Conservation (phyloP, 306 rosid species). For the Vachellia pachyceras region DNA sequence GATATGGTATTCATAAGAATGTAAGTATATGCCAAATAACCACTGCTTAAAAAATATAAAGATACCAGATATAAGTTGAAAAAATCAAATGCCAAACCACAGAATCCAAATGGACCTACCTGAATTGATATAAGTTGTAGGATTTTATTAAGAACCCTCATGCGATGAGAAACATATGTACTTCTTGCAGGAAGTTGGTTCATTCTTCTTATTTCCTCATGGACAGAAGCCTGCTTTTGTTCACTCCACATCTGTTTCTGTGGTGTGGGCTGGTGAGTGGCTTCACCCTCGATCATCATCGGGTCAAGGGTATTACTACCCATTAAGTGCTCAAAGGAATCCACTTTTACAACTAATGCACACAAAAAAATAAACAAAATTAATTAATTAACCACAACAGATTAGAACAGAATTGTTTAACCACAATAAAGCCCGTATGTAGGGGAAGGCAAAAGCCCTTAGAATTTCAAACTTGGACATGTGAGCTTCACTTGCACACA, state of each 20-base stretch:
- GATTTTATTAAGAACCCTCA: constrained; percentile 80
- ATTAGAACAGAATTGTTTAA: constrained; percentile 14
- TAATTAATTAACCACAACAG: background rate
- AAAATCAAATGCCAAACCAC: background rate
- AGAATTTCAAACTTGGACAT: constrained; percentile 4
- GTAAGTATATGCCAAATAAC: background rate
- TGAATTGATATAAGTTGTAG: constrained; percentile 75
- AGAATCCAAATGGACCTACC: constrained; percentile 46
- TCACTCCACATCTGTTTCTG: constrained; percentile 53
- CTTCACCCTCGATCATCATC: constrained; percentile 52
- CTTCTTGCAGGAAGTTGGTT: constrained; percentile 66
- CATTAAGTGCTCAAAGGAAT: constrained; percentile 32
- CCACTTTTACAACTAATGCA: constrained; percentile 31
- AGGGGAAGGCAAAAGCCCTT: background rate
- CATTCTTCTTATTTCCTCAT: constrained; percentile 68
- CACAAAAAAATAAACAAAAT: constrained; percentile 16
- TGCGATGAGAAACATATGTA: constrained; percentile 68
- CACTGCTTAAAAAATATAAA: background rate
- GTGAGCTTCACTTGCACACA: background rate
- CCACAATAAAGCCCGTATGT: constrained; percentile 1
- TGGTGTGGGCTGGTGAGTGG: constrained; percentile 43
- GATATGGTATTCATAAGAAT: background rate
- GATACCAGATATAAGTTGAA: background rate
- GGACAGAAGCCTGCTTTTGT: constrained; percentile 62
- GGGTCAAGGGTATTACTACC: constrained; percentile 41